Conservation (phyloP, 805 yeast species). For the Scheffersomyces ergatensis region DNA sequence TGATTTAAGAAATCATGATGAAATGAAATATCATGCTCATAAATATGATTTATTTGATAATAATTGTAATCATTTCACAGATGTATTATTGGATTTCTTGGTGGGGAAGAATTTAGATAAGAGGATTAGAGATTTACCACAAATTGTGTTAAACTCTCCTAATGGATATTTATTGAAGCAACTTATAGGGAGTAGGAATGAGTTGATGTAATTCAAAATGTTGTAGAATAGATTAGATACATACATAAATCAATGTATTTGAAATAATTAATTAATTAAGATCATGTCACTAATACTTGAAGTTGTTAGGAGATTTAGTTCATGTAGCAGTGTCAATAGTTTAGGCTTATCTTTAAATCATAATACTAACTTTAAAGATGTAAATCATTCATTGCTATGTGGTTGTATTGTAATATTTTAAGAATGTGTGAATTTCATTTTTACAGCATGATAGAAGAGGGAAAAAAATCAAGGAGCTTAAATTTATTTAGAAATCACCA, state of each 20-base stretch:
- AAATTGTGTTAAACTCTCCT: constrained; percentile 41
- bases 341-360: too few relatives aligned
- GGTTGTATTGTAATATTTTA: too few relatives aligned
- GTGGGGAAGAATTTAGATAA: constrained; percentile 56
- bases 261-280: too few relatives aligned
- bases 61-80: constrained; percentile 68
- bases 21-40: constrained; percentile 42
- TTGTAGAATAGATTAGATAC: not conserved
- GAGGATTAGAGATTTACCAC: constrained; percentile 51
- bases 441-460: too few relatives aligned
- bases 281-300: too few relatives aligned
- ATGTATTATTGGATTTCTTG: constrained; percentile 54
- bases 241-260: not conserved
- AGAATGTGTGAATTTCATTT: too few relatives aligned
- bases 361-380: too few relatives aligned
- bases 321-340: too few relatives aligned
- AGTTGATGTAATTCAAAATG: not conserved
- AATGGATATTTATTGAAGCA: constrained; percentile 33
- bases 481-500: too few relatives aligned
- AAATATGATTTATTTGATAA: constrained; percentile 58
- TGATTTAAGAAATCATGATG: constrained; percentile 41
- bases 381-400: too few relatives aligned
- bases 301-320: too few relatives aligned
- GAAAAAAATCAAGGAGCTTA: too few relatives aligned
- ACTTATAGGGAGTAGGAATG: constrained; percentile 18